Base-by-base conservation (phyloP, 305 asterid species). In the Salvia sclarea region DNA sequence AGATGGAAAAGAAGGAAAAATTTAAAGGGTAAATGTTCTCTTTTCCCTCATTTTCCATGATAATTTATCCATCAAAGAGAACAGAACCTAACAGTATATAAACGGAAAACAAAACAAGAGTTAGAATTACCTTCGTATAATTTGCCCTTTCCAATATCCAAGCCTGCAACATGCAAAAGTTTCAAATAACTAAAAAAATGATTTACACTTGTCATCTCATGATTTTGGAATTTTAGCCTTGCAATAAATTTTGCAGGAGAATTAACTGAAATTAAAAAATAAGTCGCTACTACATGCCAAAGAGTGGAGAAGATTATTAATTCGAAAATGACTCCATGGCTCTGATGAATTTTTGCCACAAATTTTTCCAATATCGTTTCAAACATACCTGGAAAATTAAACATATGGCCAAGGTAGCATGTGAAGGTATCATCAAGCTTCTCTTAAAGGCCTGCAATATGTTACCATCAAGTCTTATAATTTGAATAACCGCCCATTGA, bases 101-200 rank as follows among this genome's bases (percentile, higher is more conserved):
- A 48, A 18, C 14, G 72, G 13, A 33, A 18, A 50, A 40, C 9
- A 30, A 45, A 6, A 49, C 2, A 4, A 6, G n/a, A 43, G 17
- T 31, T 20, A 11, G 38, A 47, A 48, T 78, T 69, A 93, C 99
- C 97, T 89, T 76, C n/a, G 90, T 82, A 63, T 89, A 91, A 50
- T 84, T 94, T 72, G 93, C 96, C 75, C 67, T 80, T 76, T 89
- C 99, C 79, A 94, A 75, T 57, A 81, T 53, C 96, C 95, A 86
- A 0, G 96, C 79, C 99, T 93, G 92, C 77, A 75, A 71, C 11
- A 76, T 20, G 48, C 58, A 59, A 20, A 20, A 48, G 38, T 25
- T 12, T 45, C 72, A 65, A 38, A n/a, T 63, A 56, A 45, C 31
- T 37, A 61, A 28, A 66, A 61, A 7, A 33, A 43, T 31, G 37